Evolutionary conservation across 495 filamentous ascomycete genomes (phyloP), one percentile per base, ranked within the genome.

Genomic region (Lasiosphaeria ovina): DNA sequence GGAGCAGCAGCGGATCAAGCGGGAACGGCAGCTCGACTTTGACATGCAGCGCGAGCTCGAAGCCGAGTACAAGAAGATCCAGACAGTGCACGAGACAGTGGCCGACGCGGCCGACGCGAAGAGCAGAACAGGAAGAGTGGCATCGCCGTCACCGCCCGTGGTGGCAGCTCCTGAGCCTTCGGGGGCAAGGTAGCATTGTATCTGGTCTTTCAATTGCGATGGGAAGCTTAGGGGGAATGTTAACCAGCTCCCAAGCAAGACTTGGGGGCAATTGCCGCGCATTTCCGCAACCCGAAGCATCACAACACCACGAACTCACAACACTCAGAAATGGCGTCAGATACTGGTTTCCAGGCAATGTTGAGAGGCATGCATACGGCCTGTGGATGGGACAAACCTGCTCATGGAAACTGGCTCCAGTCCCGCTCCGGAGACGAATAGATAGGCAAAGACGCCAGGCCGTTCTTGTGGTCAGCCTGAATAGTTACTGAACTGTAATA

Each of bases 1-100:
- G 79, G 93, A 98, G 68, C 93, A 96, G 72, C 92, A 96, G 69
- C 85, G 88, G 36, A 68, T 97, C 53, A 96, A 97, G 77, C 81
- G 83, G 64, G 89, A 95, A 72, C 86, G 95, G 31, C 89, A 92
- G 73, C 84, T 89, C 57, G 95, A 99, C 62, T 99, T 98, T 67
- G 91, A 97, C 60, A 84, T 93, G 84, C 94, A 99, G 74, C 84
- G 82, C 62, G 80, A 77, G 24, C 76, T 99, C 48, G 92, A 97
- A 74, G 82, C 90, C 66, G 90, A 98, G 76, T 97, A 97, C 73
- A 84, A 86, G 69, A 95, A 92, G 76, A 81, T 92, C 24, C 93
- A 98, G 75, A 78, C 64, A 10, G 81, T 83, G 9, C 70, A 72
- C 44, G 74, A 78, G 58, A 69, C 58, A 4, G 73, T 74, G 7